phyloP scores from a whole-genome alignment of 441 rosid genomes.

The Gossypium laxum region DNA sequence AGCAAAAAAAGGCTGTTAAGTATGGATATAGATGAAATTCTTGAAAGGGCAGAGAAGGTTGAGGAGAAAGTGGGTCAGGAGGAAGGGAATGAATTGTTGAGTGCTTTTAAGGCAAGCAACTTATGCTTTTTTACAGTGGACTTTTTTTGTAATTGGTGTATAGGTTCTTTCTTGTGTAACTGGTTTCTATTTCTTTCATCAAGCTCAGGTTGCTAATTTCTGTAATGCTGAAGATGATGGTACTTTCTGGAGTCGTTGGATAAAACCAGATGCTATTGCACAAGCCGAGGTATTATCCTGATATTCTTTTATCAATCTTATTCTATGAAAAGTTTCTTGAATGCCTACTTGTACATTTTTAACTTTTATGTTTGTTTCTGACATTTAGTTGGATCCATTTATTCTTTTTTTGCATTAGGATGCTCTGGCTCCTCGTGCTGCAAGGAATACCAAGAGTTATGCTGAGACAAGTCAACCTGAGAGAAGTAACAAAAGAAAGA shows the following conservation, averaged over 20 bases:
- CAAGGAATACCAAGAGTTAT: slow-evolving; percentile 83
- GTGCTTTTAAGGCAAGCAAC: slow-evolving; percentile 85
- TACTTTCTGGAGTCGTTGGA: slow-evolving; percentile 99
- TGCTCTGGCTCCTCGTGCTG: slow-evolving; percentile 91
- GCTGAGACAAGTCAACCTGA: slow-evolving; percentile 61
- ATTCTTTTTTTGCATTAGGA: slow-evolving; percentile 41
- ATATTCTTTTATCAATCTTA: slow-evolving; percentile 14
- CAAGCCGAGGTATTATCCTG: slow-evolving; percentile 62
- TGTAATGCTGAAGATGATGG: slow-evolving; percentile 88
- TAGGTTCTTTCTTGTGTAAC: background rate
- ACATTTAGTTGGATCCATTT: background rate
- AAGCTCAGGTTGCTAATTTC: slow-evolving; percentile 79
- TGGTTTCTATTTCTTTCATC: slow-evolving; percentile 17
- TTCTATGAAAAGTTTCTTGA: slow-evolving; percentile 8
- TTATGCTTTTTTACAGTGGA: background rate
- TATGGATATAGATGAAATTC: slow-evolving; percentile 97
- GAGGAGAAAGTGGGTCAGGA: slow-evolving; percentile 69
- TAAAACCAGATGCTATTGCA: slow-evolving; percentile 83
- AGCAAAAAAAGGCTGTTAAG: slow-evolving; percentile 77
- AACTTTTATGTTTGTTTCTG: background rate
- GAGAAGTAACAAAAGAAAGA: slow-evolving; percentile 70
- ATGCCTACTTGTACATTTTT: background rate
- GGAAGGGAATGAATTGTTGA: slow-evolving; percentile 68
- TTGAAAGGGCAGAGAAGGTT: slow-evolving; percentile 96
- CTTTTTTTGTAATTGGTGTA: background rate